Evolutionary conservation across 768 basidiomycete species (phyloP), one percentile per base, ranked within the genome.

Genomic region (Exsudoporus frostii): DNA sequence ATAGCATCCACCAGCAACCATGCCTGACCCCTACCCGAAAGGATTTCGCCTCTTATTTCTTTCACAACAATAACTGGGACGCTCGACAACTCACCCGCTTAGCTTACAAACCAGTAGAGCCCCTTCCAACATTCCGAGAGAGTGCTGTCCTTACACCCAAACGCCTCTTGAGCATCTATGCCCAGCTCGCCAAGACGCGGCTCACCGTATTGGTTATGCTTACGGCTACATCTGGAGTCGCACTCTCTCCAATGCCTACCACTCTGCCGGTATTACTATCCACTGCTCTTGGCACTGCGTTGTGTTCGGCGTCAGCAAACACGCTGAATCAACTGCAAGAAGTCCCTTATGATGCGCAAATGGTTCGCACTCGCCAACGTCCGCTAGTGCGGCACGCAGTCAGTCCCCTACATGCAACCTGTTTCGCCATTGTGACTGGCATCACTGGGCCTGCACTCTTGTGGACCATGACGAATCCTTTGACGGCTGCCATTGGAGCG

Each of bases 301-400:
- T 99, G 39, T 97, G 94, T 67, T 87, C 89, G 6, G 92, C 93
- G 3, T 90, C 94, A 0, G 97, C 97, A 27, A 98, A 98, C 66
- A 80, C 96, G 2, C 77, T 97, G 62, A 99, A 99, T 72, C 93
- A 99, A 69, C 74, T 98, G 4, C 88, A 94, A 64, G 97, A 99
- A 71, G 78, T 91, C 7, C 97, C 97, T 0, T 91, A 93, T 58
- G 97, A 99, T 64, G 95, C 97, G 0, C 97, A 99, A 67, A 98
- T 98, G 87, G 79, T 85, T 0, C 83, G 97, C 42, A 98, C 97
- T 0, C 82, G 95, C 29, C 85, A 78, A 50, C 77, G 97, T 17
- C 94, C 96, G 0, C 81, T 99, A 24, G 92, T 93, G 2, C 83
- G 90, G 17, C 76, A 87, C 30, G 85, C 86, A n/a, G 84, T 98